These are phyloP conservation scores for Phytophthora europaea DNA, from an alignment of 352 stramenopile species.

Conservation along the genomic window DNA sequence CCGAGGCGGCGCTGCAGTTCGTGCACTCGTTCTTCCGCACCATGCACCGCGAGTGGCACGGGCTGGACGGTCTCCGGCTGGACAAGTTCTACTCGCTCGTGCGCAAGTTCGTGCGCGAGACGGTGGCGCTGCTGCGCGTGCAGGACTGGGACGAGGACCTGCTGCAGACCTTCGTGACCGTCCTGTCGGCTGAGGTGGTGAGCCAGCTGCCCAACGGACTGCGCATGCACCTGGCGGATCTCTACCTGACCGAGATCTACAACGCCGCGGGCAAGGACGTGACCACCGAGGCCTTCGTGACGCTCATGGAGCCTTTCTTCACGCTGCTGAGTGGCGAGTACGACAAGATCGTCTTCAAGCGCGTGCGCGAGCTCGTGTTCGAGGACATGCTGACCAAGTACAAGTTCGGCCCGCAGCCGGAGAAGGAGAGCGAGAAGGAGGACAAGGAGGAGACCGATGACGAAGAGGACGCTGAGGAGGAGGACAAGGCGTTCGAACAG, in stretches of 20 bases:
- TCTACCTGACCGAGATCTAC: conserved; percentile 79
- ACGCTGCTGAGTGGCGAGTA: conserved; percentile 81
- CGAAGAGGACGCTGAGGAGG: conserved; percentile 58
- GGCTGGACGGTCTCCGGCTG: conserved; percentile 82
- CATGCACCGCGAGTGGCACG: conserved; percentile 90
- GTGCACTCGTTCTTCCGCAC: conserved; percentile 87
- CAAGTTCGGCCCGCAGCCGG: conserved; percentile 67
- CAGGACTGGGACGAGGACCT: conserved; percentile 65
- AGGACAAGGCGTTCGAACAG: conserved; percentile 68
- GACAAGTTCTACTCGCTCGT: conserved; percentile 91
- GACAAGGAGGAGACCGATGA: conserved; percentile 55
- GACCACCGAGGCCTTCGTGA: conserved; percentile 69
- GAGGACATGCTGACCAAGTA: conserved; percentile 71
- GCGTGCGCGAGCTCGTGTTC: conserved; percentile 82
- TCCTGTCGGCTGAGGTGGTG: conserved; percentile 77
- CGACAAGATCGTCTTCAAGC: conserved; percentile 86
- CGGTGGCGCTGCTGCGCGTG: conserved; percentile 62
- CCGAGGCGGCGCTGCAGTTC: conserved; percentile 65
- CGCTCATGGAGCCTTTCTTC: conserved; percentile 86
- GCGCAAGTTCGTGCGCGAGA: conserved; percentile 84
- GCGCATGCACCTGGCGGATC: conserved; percentile 80
- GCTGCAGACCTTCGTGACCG: conserved; percentile 65
- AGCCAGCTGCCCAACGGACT: conserved; percentile 85
- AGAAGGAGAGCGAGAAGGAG: conserved; percentile 40
- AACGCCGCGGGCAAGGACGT: conserved; percentile 61